A percentile compares a stretch with the other conserved stretches of the same genome.
Evolutionary conservation across 345 rosid species (phyloP).

Genomic region (Clarkia xantiana): DNA sequence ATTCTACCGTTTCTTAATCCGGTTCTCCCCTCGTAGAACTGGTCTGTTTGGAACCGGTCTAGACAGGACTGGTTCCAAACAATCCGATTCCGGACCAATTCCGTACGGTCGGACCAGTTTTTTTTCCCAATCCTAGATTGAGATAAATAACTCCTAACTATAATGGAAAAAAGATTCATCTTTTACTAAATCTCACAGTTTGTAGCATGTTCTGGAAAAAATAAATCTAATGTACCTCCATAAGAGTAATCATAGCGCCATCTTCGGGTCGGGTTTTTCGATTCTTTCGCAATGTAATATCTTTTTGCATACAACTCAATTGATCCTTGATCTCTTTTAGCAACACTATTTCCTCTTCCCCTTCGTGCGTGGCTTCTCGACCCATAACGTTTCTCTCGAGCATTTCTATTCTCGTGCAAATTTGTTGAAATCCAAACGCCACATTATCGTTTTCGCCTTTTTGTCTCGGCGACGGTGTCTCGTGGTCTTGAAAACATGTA

Average conservation of each 20-base stretch:
- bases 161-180: neutral
- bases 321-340: constrained; percentile 53
- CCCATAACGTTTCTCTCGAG: constrained; percentile 34
- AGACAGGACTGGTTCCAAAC: no score
- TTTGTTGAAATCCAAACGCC: constrained; percentile 16
- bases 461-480: constrained; percentile 4
- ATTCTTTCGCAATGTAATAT: constrained; percentile 34
- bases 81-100: no score
- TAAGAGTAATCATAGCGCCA: constrained; percentile 12
- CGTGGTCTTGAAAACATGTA: constrained; percentile 5
- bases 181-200: no score
- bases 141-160: no score
- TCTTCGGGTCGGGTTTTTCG: constrained; percentile 17
- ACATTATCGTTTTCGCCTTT: neutral
- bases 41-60: no score
- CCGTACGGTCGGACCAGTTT: no score
- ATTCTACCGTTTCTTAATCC: no score
- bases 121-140: no score
- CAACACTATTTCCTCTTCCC: constrained; percentile 15
- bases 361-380: constrained; percentile 17
- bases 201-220: neutral
- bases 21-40: no score
- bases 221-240: constrained; percentile 24
- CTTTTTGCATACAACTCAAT: constrained; percentile 42
- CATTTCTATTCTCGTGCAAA: constrained; percentile 26